phyloP scores from a whole-genome alignment of 1,139 yeast genomes.

The Pneumocystis canis region DNA sequence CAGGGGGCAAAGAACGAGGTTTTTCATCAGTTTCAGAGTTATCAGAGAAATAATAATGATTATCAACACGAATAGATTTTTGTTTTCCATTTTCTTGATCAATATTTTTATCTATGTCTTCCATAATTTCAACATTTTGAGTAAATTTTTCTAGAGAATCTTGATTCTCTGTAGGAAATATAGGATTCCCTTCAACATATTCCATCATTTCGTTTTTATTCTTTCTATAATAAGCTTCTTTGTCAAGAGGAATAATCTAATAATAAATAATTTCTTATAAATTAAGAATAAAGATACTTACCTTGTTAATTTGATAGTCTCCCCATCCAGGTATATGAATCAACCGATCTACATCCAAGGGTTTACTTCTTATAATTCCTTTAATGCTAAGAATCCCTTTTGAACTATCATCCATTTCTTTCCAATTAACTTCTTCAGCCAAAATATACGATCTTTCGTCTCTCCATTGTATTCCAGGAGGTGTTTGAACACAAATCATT shows the following conservation, averaged over 20 bases:
- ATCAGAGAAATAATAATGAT: slow-evolving; percentile 43
- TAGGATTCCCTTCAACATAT: slow-evolving; percentile 21
- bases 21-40: slow-evolving; percentile 27
- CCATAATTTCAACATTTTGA: slow-evolving; percentile 41
- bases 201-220: slow-evolving; percentile 23
- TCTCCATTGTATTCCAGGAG: slow-evolving; percentile 80
- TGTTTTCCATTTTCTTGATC: slow-evolving; percentile 43
- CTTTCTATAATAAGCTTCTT: slow-evolving; percentile 10
- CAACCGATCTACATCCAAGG: slow-evolving; percentile 60
- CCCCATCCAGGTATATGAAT: slow-evolving; percentile 84
- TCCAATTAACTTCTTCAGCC: slow-evolving; percentile 49
- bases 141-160: slow-evolving; percentile 47
- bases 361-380: slow-evolving; percentile 78
- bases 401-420: slow-evolving; percentile 17
- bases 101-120: not conserved
- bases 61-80: slow-evolving; percentile 57
- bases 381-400: slow-evolving; percentile 41
- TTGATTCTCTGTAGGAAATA: slow-evolving; percentile 10
- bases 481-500: slow-evolving; percentile 68
- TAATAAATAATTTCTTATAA: slow-evolving; percentile 17
- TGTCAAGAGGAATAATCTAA: slow-evolving; percentile 4
- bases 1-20: slow-evolving; percentile 45
- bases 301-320: slow-evolving; percentile 61
- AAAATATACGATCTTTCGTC: slow-evolving; percentile 77
- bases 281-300: slow-evolving; percentile 22